Conservation (phyloP, 345 rosid species). For the Citrus inodora region DNA sequence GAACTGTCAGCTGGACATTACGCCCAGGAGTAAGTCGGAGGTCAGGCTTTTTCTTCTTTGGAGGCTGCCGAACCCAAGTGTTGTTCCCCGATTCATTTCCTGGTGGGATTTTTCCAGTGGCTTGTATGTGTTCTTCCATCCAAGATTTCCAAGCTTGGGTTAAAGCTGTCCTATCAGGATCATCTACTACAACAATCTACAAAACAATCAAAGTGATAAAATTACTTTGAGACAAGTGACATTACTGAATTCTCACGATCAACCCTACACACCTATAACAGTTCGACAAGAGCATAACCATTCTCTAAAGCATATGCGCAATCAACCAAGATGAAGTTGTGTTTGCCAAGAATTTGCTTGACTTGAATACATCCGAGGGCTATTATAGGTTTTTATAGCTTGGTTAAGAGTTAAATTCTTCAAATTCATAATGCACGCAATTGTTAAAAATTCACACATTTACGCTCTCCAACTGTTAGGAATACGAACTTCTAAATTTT, state of each 20-base stretch:
- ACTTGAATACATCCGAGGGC: background rate
- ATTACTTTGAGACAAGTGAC: background rate
- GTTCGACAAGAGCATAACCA: background rate
- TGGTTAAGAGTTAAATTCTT: background rate
- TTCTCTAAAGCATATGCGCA: background rate
- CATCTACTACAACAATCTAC: conserved; percentile 72
- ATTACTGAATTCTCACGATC: background rate
- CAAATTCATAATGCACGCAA: background rate
- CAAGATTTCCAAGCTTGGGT: conserved; percentile 95
- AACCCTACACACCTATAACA: background rate
- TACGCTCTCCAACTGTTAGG: background rate
- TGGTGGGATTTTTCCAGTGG: conserved; percentile 78
- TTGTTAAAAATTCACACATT: background rate
- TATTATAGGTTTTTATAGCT: too few relatives aligned
- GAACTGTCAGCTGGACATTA: conserved; percentile 70
- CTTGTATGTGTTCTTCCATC: conserved; percentile 88
- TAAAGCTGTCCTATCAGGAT: conserved; percentile 61
- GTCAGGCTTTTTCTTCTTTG: conserved; percentile 64
- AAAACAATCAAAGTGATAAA: conserved; percentile 7
- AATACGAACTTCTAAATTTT: background rate
- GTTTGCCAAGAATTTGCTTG: background rate
- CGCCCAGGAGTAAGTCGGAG: conserved; percentile 92
- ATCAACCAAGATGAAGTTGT: background rate
- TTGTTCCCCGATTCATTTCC: conserved; percentile 88
- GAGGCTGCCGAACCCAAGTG: conserved; percentile 63